Conservation (phyloP, 345 rosid species). For the Salix arbutifolia region DNA sequence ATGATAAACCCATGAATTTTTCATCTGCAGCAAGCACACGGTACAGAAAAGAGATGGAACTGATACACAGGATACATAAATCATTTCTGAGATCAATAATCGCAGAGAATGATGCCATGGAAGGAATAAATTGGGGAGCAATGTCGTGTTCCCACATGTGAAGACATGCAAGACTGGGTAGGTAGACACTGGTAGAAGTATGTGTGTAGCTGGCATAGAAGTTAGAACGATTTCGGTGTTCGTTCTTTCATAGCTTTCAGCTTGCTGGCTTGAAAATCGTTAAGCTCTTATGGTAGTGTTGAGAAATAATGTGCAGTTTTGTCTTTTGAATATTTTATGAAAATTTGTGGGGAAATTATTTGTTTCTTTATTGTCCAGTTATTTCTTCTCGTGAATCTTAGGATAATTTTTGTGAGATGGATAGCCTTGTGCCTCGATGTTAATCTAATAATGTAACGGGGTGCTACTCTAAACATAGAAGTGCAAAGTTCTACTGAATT, state of each 20-base stretch:
- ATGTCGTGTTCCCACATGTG: not conserved
- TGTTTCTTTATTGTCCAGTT: not conserved
- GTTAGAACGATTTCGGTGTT: conserved; percentile 1
- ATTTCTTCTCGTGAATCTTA: not conserved
- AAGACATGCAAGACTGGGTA: not conserved
- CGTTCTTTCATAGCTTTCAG: conserved; percentile 16
- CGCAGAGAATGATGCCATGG: not conserved
- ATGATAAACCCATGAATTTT: conserved; percentile 8
- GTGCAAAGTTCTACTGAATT: not conserved
- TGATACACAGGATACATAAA: conserved; percentile 3
- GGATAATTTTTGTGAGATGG: not conserved
- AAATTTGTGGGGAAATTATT: conserved; percentile 1
- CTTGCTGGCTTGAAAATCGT: not conserved
- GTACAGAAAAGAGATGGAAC: not conserved
- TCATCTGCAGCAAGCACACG: not conserved
- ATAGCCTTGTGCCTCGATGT: not conserved
- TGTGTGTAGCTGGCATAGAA: not conserved
- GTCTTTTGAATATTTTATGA: conserved; percentile 7
- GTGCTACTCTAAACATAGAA: no score
- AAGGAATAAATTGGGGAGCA: not conserved
- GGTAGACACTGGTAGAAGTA: not conserved
- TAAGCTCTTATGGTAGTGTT: conserved; percentile 4
- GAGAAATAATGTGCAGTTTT: conserved; percentile 51
- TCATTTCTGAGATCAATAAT: not conserved
- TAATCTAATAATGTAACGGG: not conserved